Percentiles rank a stretch among this genome's conserved stretches.
phyloP scores from a whole-genome alignment of 192 early-diverging fungal genomes.

The Coemansia sp. region DNA sequence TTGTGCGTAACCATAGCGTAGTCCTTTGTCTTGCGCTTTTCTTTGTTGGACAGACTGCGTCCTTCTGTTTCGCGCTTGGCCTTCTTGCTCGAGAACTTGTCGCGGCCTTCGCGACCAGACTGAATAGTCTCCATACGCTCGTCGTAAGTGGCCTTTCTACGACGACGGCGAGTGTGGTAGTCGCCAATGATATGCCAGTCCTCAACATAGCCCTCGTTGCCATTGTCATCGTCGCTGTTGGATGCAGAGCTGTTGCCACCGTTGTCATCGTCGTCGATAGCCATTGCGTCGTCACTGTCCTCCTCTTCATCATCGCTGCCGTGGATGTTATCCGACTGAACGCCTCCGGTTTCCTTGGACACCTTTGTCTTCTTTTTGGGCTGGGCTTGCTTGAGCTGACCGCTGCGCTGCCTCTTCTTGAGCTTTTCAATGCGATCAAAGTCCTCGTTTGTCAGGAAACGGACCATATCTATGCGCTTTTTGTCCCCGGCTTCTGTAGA shows the following conservation, averaged over 20 bases:
- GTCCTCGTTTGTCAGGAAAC: constrained; percentile 64
- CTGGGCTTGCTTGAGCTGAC: constrained; percentile 6
- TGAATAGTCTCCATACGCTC: constrained; percentile 85
- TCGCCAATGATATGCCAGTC: constrained; percentile 52
- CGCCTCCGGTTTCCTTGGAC: not conserved
- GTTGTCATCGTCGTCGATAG: constrained; percentile 3
- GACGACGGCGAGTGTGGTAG: constrained; percentile 50
- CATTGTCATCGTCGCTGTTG: constrained; percentile 19
- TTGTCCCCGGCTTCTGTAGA: constrained; percentile 4
- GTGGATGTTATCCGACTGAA: not conserved
- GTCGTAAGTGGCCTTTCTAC: constrained; percentile 85
- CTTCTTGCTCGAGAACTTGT: constrained; percentile 88
- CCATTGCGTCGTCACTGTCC: constrained; percentile 1
- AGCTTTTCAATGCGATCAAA: constrained; percentile 82
- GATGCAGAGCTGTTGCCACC: not conserved
- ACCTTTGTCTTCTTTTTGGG: constrained; percentile 15
- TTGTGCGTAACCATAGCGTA: constrained; percentile 97
- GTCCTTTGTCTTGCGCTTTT: constrained; percentile 92
- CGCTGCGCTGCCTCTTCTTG: constrained; percentile 56
- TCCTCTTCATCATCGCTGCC: constrained; percentile 7
- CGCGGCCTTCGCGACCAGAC: constrained; percentile 86
- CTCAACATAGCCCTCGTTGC: constrained; percentile 37
- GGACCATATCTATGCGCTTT: constrained; percentile 79
- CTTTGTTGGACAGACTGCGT: constrained; percentile 81
- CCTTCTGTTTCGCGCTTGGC: constrained; percentile 74